phyloP scores from a whole-genome alignment of 805 yeast genomes.

The Lachancea dasiensis region DNA sequence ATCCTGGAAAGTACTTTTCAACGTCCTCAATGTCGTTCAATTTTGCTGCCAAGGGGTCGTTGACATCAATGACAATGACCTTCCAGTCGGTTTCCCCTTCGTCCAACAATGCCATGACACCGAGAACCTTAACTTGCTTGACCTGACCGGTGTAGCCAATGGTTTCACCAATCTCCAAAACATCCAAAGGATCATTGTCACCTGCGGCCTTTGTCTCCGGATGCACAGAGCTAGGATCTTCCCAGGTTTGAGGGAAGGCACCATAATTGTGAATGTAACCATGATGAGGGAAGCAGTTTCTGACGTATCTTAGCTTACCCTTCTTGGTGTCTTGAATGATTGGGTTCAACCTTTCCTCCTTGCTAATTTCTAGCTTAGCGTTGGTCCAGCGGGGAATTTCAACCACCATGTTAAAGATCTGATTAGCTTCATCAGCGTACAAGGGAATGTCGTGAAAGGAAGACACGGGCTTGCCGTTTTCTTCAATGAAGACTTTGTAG shows the following conservation, averaged over 20 bases:
- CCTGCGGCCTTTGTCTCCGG: slow-evolving; percentile 67
- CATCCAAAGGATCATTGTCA: slow-evolving; percentile 84
- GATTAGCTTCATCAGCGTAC: slow-evolving; percentile 89
- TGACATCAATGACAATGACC: slow-evolving; percentile 79
- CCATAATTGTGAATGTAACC: slow-evolving; percentile 99
- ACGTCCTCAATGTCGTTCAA: slow-evolving; percentile 89
- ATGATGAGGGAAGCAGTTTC: slow-evolving; percentile 98
- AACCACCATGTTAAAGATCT: slow-evolving; percentile 83
- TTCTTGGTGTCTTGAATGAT: slow-evolving; percentile 96
- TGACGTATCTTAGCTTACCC: slow-evolving; percentile 91
- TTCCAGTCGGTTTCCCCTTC: slow-evolving; percentile 92
- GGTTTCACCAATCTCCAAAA: slow-evolving; percentile 71
- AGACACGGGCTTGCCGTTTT: slow-evolving; percentile 90
- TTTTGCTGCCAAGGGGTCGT: slow-evolving; percentile 85
- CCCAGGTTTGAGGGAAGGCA: slow-evolving; percentile 95
- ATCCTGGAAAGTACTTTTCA: slow-evolving; percentile 82
- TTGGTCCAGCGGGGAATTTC: slow-evolving; percentile 99
- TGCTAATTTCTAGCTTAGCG: slow-evolving; percentile 92
- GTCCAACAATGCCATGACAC: slow-evolving; percentile 91
- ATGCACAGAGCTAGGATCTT: slow-evolving; percentile 58
- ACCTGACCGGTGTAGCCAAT: slow-evolving; percentile 66
- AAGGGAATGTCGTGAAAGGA: slow-evolving; percentile 93
- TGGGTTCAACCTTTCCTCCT: slow-evolving; percentile 81
- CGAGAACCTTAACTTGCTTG: slow-evolving; percentile 85
- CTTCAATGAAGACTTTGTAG: slow-evolving; percentile 83